These are phyloP conservation scores for Cladosporium colombiae DNA, from an alignment of 2,329 filamentous ascomycete genomes.

Conservation along the genomic window DNA sequence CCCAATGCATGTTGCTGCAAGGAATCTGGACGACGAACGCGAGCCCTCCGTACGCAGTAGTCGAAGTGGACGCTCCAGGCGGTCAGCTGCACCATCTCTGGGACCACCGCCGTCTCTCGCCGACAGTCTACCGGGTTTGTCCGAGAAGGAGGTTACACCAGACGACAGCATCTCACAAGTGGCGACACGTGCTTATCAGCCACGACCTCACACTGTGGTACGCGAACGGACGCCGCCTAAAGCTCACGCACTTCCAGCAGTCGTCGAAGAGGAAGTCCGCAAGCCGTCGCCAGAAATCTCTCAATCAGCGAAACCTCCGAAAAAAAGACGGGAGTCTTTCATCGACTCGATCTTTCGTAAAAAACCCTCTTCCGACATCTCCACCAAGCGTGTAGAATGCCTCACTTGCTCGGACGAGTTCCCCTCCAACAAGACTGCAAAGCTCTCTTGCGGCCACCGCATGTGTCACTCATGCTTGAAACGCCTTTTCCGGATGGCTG, in stretches of 20 bases:
- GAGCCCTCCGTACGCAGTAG: conserved; percentile 15
- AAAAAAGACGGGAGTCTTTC: conserved; percentile 22
- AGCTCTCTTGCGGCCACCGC: conserved; percentile 74
- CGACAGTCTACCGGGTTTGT: conserved; percentile 17
- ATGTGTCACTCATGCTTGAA: conserved; percentile 80
- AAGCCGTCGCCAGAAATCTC: conserved; percentile 8
- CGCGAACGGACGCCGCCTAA: conserved; percentile 10
- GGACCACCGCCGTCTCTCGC: conserved; percentile 5
- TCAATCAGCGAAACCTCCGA: conserved; percentile 9
- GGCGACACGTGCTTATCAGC: conserved; percentile 17
- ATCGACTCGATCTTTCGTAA: conserved; percentile 21
- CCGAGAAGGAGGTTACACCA: conserved; percentile 30
- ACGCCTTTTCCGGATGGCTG: conserved; percentile 71
- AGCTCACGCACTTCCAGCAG: conserved; percentile 14
- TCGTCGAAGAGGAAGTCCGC: conserved; percentile 12
- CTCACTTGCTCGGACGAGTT: conserved; percentile 69
- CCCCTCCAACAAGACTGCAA: conserved; percentile 63
- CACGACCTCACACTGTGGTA: conserved; percentile 11
- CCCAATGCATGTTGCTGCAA: conserved; percentile 12
- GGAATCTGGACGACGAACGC: conserved; percentile 14
- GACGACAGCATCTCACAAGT: conserved; percentile 37
- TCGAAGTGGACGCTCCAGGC: conserved; percentile 16
- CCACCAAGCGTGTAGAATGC: conserved; percentile 56
- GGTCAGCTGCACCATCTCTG: conserved; percentile 9
- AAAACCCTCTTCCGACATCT: conserved; percentile 28